Evolutionary conservation across 2,329 filamentous ascomycete species (phyloP).

Genomic region (Neoarthrinium moseri): DNA sequence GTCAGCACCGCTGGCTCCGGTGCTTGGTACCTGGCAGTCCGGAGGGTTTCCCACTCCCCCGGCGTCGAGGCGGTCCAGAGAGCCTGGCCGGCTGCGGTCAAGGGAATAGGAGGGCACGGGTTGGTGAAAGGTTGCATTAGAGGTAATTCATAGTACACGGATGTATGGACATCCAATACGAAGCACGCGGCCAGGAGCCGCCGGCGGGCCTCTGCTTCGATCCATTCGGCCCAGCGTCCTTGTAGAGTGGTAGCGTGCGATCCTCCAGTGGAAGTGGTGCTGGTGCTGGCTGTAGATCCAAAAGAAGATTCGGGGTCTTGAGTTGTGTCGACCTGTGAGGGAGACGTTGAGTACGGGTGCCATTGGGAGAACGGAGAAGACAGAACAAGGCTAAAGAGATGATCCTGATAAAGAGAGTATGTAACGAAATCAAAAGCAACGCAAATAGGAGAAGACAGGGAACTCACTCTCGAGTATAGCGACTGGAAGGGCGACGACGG

Average conservation of each 20-base stretch:
- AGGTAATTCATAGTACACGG: slow-evolving; percentile 52
- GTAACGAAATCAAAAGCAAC: slow-evolving; percentile 27
- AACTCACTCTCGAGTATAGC: slow-evolving; percentile 55
- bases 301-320: slow-evolving; percentile 21
- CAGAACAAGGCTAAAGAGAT: slow-evolving; percentile 31
- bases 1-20: slow-evolving; percentile 26
- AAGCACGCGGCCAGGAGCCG: slow-evolving; percentile 57
- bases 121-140: slow-evolving; percentile 32
- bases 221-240: slow-evolving; percentile 50
- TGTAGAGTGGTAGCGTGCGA: slow-evolving; percentile 22
- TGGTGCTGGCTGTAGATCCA: slow-evolving; percentile 17
- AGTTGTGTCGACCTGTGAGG: slow-evolving; percentile 37
- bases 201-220: slow-evolving; percentile 49
- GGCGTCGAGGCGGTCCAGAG: slow-evolving; percentile 49
- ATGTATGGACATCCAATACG: slow-evolving; percentile 54
- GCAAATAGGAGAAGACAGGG: slow-evolving; percentile 28
- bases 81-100: slow-evolving; percentile 40
- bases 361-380: slow-evolving; percentile 25
- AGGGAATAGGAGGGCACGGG: slow-evolving; percentile 41
- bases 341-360: slow-evolving; percentile 32
- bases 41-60: slow-evolving; percentile 43
- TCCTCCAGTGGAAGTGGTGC: slow-evolving; percentile 17
- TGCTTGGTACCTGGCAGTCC: slow-evolving; percentile 23
- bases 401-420: slow-evolving; percentile 30
- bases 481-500: slow-evolving; percentile 49